Conservation (phyloP, 2,329 filamentous ascomycete species). For the Hymenoscyphus albidus region DNA sequence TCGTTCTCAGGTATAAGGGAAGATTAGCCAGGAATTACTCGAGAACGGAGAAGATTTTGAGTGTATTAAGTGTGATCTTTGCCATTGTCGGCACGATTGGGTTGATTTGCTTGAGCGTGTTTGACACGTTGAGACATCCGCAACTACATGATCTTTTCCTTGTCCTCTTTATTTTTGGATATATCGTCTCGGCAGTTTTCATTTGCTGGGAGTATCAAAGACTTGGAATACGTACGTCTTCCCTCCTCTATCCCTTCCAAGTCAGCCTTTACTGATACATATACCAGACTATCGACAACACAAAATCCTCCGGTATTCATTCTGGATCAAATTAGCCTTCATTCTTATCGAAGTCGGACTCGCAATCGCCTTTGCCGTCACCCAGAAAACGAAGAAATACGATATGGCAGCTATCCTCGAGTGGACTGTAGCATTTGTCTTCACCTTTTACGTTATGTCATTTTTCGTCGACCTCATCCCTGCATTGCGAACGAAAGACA, state of each 20-base stretch:
- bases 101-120: slow-evolving; percentile 78
- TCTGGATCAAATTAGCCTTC: slow-evolving; percentile 84
- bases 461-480: slow-evolving; percentile 87
- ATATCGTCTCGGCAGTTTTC: slow-evolving; percentile 79
- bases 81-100: slow-evolving; percentile 74
- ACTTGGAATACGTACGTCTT: slow-evolving; percentile 63
- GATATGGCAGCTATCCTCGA: slow-evolving; percentile 77
- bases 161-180: slow-evolving; percentile 78
- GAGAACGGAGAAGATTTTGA: slow-evolving; percentile 58
- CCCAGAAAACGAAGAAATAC: slow-evolving; percentile 45
- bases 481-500: slow-evolving; percentile 41
- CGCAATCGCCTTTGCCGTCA: slow-evolving; percentile 66
- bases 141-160: slow-evolving; percentile 72
- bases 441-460: slow-evolving; percentile 81
- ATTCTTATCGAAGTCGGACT: slow-evolving; percentile 75
- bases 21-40: slow-evolving; percentile 72
- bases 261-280: background rate
- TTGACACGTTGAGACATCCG: slow-evolving; percentile 71
- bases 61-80: slow-evolving; percentile 57
- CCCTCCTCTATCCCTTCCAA: background rate
- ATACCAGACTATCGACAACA: slow-evolving; percentile 65
- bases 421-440: slow-evolving; percentile 75
- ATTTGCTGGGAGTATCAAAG: slow-evolving; percentile 89
- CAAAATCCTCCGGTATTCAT: slow-evolving; percentile 69
- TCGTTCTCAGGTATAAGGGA: slow-evolving; percentile 78